Conservation (phyloP, 768 basidiomycete species). For the Myochromella boudieri region DNA sequence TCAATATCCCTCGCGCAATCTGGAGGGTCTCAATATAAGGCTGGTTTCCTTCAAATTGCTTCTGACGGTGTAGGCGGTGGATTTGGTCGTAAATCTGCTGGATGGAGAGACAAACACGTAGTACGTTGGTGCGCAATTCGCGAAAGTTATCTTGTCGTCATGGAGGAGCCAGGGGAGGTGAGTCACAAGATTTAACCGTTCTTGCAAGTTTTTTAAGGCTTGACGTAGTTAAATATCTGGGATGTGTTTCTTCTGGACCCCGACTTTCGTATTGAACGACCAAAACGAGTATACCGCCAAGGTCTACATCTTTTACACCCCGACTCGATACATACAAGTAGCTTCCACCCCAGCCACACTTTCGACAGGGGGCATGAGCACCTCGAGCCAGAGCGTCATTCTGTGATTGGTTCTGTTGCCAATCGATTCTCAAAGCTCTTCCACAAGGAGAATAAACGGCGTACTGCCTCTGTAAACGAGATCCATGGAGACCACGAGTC, state of each 20-base stretch:
- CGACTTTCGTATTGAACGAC: conserved; percentile 89
- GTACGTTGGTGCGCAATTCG: conserved; percentile 90
- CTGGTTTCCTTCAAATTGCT: conserved; percentile 73
- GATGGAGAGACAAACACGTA: conserved; percentile 59
- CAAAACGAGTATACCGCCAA: conserved; percentile 84
- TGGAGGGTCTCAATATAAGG: conserved; percentile 90
- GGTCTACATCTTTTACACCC: conserved; percentile 68
- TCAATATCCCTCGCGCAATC: conserved; percentile 76
- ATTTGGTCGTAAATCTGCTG: conserved; percentile 65
- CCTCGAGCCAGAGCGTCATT: conserved; percentile 31
- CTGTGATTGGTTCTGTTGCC: conserved; percentile 49
- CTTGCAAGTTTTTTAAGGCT: not conserved
- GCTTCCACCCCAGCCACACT: conserved; percentile 7
- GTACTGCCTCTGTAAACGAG: conserved; percentile 17
- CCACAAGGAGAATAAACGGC: conserved; percentile 26
- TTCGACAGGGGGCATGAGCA: conserved; percentile 9
- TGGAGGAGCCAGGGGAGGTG: conserved; percentile 87
- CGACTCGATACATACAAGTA: conserved; percentile 17
- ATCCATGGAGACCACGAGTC: conserved; percentile 20
- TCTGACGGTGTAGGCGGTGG: conserved; percentile 50
- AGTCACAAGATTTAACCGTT: conserved; percentile 16
- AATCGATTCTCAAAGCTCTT: conserved; percentile 46
- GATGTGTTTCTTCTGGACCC: conserved; percentile 93
- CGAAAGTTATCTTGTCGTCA: conserved; percentile 86
- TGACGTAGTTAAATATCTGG: conserved; percentile 70